Percentiles rank a stretch among this genome's conserved stretches.
Conservation (phyloP, 75 land plant genomes). For the Chamaecyparis obtusa region DNA sequence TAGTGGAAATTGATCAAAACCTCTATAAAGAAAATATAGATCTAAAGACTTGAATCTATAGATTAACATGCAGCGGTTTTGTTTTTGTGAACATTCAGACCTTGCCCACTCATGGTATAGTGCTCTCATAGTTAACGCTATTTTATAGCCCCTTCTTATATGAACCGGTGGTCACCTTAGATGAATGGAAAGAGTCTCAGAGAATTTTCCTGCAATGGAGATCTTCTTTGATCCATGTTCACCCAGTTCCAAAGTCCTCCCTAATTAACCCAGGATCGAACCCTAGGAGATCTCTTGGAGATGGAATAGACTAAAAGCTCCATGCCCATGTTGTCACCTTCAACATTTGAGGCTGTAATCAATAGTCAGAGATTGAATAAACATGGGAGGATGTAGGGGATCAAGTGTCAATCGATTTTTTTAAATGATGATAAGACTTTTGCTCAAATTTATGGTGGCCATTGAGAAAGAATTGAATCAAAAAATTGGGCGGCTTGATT, state of each 20-base stretch:
- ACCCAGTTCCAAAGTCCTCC: neutral
- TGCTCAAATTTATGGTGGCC: slow-evolving; percentile 74
- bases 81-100: neutral
- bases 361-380: neutral
- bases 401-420: slow-evolving; percentile 40
- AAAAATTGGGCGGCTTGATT: slow-evolving; percentile 51
- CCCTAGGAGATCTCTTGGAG: neutral
- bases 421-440: slow-evolving; percentile 37
- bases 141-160: too few species aligned
- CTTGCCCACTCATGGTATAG: neutral
- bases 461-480: slow-evolving; percentile 87
- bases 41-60: neutral
- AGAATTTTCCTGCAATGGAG: neutral
- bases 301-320: neutral
- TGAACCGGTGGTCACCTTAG: too few species aligned
- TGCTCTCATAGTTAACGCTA: too few species aligned
- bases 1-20: neutral
- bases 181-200: neutral
- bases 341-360: neutral
- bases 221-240: neutral
- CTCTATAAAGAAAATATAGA: neutral
- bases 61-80: neutral
- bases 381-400: neutral
- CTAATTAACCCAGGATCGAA: neutral
- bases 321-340: too few species aligned